Conservation (phyloP, 257 asterid species). For the Apocynum venetum region DNA sequence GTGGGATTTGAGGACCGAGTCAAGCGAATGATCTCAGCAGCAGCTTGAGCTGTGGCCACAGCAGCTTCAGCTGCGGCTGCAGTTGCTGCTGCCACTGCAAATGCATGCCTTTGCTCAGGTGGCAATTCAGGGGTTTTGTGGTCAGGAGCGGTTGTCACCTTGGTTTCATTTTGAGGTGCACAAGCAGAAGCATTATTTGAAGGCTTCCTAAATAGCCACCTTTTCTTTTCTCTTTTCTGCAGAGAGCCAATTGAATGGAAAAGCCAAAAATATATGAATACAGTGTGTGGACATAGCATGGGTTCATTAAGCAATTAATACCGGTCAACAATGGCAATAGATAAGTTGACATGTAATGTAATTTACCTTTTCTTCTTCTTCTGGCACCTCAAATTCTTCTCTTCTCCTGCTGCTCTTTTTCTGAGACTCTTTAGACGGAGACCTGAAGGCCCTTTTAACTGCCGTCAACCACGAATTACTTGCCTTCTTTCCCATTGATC, state of each 20-base stretch:
- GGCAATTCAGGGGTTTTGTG: conserved; percentile 21
- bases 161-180: conserved; percentile 20
- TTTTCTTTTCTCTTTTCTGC: conserved; percentile 69
- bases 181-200: conserved; percentile 24
- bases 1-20: conserved; percentile 35
- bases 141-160: conserved; percentile 16
- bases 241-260: neutral
- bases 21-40: conserved; percentile 67
- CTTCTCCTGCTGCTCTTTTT: conserved; percentile 53
- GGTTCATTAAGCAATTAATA: neutral
- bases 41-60: conserved; percentile 68
- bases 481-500: conserved; percentile 65
- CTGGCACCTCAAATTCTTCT: conserved; percentile 41
- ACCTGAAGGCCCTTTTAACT: conserved; percentile 83
- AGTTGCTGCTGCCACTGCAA: conserved; percentile 69
- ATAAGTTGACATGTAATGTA: too few species aligned
- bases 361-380: conserved; percentile 53
- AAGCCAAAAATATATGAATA: neutral
- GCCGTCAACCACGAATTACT: conserved; percentile 80
- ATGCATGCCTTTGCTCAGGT: conserved; percentile 64
- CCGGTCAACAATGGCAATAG: neutral
- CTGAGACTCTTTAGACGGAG: conserved; percentile 69
- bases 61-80: conserved; percentile 83
- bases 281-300: too few species aligned
- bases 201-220: conserved; percentile 75